A percentile compares a stretch with the other conserved stretches of the same genome.
Conservation (phyloP, 192 early-diverging fungal species). For the Dimargaris cristalligena region DNA sequence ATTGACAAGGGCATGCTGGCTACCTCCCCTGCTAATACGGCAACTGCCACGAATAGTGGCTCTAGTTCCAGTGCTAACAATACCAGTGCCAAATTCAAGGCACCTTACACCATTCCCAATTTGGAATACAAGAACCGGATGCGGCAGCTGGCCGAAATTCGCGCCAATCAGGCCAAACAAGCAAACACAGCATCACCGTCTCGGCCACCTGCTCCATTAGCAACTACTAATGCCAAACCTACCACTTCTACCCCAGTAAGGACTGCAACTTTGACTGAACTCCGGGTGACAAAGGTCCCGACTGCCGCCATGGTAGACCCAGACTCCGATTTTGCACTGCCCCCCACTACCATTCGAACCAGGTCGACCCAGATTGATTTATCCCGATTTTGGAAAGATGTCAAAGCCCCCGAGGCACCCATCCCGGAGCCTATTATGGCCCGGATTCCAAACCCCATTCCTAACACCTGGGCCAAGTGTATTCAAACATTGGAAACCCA, state of each 20-base stretch:
- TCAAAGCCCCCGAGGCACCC: slow-evolving; percentile 18
- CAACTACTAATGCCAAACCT: not conserved
- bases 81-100: not conserved
- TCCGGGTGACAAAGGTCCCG: too few relatives aligned
- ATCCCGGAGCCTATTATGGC: slow-evolving; percentile 21
- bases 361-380: slow-evolving; percentile 14
- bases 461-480: slow-evolving; percentile 20
- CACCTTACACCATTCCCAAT: not conserved
- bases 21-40: too few relatives aligned
- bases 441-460: slow-evolving; percentile 14
- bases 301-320: too few relatives aligned
- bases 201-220: too few relatives aligned
- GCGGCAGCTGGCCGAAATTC: not conserved
- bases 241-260: not conserved
- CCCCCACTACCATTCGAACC: not conserved
- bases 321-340: slow-evolving; percentile 3
- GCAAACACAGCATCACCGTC: not conserved
- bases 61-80: too few relatives aligned
- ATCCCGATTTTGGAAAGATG: slow-evolving; percentile 22
- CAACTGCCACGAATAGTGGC: too few relatives aligned
- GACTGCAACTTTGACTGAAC: too few relatives aligned
- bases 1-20: too few relatives aligned
- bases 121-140: not conserved
- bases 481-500: slow-evolving; percentile 13
- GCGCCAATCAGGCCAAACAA: not conserved